Percentiles rank a stretch among this genome's conserved stretches.
phyloP scores from a whole-genome alignment of 2,329 filamentous ascomycete genomes.

The Colletotrichum sp. region DNA sequence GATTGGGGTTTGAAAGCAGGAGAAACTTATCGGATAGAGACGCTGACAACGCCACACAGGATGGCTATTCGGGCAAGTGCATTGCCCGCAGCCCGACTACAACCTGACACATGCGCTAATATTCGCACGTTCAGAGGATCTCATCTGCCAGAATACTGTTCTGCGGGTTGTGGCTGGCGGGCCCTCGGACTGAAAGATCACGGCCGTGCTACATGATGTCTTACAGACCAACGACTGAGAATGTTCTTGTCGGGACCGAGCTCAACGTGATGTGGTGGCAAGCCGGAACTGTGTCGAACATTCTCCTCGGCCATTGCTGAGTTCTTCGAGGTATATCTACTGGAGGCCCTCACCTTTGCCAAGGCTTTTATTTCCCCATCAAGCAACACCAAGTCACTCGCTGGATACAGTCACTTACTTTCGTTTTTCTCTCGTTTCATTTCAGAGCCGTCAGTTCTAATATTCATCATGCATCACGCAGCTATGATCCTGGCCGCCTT shows the following conservation, averaged over 20 bases:
- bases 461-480: neutral
- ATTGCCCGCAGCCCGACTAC: neutral
- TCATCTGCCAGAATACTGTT: neutral
- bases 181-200: neutral
- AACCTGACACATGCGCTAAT: neutral
- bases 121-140: neutral
- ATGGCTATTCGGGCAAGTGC: neutral
- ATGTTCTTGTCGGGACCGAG: neutral
- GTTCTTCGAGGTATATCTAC: neutral
- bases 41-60: slow-evolving; percentile 1
- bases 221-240: neutral
- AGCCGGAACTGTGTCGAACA: neutral
- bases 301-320: neutral
- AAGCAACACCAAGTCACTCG: neutral
- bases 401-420: neutral
- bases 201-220: slow-evolving; percentile 7
- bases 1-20: neutral
- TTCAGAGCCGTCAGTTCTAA: neutral
- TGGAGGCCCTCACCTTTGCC: neutral
- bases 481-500: slow-evolving; percentile 1
- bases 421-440: neutral
- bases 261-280: neutral
- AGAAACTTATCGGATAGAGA: neutral
- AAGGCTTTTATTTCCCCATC: neutral
- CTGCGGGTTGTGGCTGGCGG: neutral